These are phyloP conservation scores for Didymella glomerata DNA, from an alignment of 2,329 filamentous ascomycete species.

Conservation along the genomic window DNA sequence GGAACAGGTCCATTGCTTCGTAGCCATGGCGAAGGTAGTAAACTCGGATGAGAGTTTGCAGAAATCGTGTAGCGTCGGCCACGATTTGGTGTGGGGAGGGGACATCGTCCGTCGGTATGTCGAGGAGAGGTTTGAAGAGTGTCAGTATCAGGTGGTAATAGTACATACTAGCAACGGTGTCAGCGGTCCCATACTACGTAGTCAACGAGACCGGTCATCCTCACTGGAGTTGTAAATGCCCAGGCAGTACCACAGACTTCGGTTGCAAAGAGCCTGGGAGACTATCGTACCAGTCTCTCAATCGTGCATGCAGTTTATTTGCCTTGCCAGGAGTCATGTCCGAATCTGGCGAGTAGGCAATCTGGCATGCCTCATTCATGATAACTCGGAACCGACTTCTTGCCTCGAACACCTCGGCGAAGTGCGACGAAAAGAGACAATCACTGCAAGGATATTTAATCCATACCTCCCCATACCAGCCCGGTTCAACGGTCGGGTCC, in stretches of 20 bases:
- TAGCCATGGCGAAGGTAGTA: not conserved
- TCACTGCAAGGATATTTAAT: not conserved
- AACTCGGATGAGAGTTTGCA: not conserved
- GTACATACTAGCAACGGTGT: not conserved
- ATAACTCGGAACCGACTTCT: not conserved
- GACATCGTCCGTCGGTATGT: not conserved
- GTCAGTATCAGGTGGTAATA: not conserved
- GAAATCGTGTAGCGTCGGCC: not conserved
- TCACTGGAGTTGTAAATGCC: not conserved
- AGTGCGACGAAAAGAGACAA: not conserved
- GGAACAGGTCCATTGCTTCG: constrained; percentile 1
- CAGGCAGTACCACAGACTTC: not conserved
- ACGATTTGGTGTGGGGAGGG: not conserved
- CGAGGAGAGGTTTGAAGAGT: not conserved
- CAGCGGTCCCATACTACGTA: not conserved
- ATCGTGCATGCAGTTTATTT: not conserved
- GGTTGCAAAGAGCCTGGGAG: not conserved
- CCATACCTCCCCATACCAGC: not conserved
- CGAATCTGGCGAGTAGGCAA: not conserved
- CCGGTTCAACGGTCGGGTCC: not conserved
- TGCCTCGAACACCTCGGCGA: not conserved
- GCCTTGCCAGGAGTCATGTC: not conserved
- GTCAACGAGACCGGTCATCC: not conserved
- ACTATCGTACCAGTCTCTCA: not conserved
- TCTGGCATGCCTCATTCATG: constrained; percentile 1